Conservation (phyloP, 148 eudicot species). For the Selenicereus undatus region DNA sequence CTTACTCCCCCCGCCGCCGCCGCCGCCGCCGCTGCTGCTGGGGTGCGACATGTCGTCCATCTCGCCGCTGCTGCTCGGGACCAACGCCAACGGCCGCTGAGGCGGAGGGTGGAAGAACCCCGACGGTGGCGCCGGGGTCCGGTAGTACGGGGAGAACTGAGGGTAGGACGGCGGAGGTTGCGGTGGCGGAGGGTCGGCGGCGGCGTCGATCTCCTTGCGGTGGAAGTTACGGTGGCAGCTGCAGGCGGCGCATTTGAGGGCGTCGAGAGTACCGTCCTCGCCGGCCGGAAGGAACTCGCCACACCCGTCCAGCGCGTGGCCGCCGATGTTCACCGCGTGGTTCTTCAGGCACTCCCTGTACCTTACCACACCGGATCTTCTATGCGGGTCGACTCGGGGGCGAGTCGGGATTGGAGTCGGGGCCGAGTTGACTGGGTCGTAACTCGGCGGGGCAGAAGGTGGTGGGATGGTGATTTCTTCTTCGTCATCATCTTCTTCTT, state of each 20-base stretch:
- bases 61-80: slow-evolving; percentile 29
- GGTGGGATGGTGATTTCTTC: slow-evolving; percentile 33
- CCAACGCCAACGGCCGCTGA: slow-evolving; percentile 29
- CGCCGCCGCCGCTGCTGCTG: slow-evolving; percentile 40
- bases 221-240: slow-evolving; percentile 82
- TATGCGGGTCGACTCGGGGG: slow-evolving; percentile 6
- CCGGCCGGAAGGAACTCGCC: slow-evolving; percentile 68
- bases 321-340: slow-evolving; percentile 60
- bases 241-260: slow-evolving; percentile 65
- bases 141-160: slow-evolving; percentile 33
- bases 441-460: slow-evolving; percentile 22
- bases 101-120: slow-evolving; percentile 44
- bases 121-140: slow-evolving; percentile 20
- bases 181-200: background rate
- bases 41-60: slow-evolving; percentile 52
- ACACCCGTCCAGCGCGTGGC: slow-evolving; percentile 70
- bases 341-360: slow-evolving; percentile 66
- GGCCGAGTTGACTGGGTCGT: slow-evolving; percentile 21
- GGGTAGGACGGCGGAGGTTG: slow-evolving; percentile 12
- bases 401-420: slow-evolving; percentile 10
- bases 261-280: slow-evolving; percentile 59
- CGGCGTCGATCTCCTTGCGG: slow-evolving; percentile 36
- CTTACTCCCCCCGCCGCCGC: slow-evolving; percentile 16
- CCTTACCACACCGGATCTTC: slow-evolving; percentile 25
- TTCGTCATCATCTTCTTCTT: slow-evolving; percentile 47